phyloP scores from a whole-genome alignment of 2,329 filamentous ascomycete genomes.

The Monosporascus sp. region DNA sequence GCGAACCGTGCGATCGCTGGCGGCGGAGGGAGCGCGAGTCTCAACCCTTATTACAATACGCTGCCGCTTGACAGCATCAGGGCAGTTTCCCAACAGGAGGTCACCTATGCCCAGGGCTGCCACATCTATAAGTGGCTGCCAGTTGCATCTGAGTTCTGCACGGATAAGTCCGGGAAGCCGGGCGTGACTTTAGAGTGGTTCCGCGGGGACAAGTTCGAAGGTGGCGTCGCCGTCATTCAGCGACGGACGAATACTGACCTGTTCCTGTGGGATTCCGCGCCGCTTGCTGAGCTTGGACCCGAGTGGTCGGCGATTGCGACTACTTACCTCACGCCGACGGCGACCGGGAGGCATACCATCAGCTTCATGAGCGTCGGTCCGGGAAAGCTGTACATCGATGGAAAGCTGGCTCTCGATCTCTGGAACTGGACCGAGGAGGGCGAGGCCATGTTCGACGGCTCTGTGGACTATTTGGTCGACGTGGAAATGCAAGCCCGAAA shows the following conservation, averaged over 20 bases:
- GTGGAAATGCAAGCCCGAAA: constrained; percentile 55
- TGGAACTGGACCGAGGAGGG: constrained; percentile 67
- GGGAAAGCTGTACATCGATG: constrained; percentile 56
- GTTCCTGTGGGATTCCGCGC: constrained; percentile 67
- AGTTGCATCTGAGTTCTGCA: constrained; percentile 55
- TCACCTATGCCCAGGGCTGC: constrained; percentile 57
- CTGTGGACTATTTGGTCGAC: constrained; percentile 57
- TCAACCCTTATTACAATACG: constrained; percentile 65
- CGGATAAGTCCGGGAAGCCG: constrained; percentile 48
- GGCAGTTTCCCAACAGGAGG: constrained; percentile 46
- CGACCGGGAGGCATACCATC: constrained; percentile 58
- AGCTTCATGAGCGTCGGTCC: constrained; percentile 65
- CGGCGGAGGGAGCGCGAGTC: constrained; percentile 61
- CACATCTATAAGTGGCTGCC: constrained; percentile 63
- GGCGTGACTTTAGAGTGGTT: constrained; percentile 63
- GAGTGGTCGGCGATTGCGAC: constrained; percentile 62
- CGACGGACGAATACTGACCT: constrained; percentile 60
- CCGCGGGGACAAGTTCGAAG: constrained; percentile 57
- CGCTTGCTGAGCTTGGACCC: constrained; percentile 52
- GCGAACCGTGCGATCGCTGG: constrained; percentile 63
- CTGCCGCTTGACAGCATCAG: constrained; percentile 60
- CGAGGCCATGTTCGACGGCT: constrained; percentile 67
- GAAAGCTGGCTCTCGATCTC: constrained; percentile 54
- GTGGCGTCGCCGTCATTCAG: constrained; percentile 51
- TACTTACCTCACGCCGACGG: constrained; percentile 52